Evolutionary conservation across 768 basidiomycete species (phyloP), one percentile per base, ranked within the genome.

Genomic region (Mycena capillaripes): DNA sequence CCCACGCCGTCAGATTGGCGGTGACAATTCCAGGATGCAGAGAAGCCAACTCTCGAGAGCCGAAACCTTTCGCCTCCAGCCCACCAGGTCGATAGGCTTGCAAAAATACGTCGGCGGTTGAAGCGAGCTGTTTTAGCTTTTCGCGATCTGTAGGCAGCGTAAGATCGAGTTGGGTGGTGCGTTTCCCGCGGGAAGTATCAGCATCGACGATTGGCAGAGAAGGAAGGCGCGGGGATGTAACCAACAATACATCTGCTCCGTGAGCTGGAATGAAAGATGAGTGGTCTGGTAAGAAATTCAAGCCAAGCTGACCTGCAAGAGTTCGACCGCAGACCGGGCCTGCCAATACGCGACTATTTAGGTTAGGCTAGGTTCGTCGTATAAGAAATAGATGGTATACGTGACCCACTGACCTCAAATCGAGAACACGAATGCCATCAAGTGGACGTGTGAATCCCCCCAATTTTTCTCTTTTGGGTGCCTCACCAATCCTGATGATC

Each of bases 111-210:
- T 91, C 88, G 0, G 86, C 82, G 29, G 83, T 82, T 48, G 76
- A 71, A 21, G 83, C 79, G 0, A 92, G 84, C 1, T 67, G 52
- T 23, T 65, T 66, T 7, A 90, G 81, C 10, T 62, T 82, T 12
- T 77, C 74, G 11, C 70, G 74, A 62, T 87, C 87, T 1, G 69
- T 27, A 9, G 72, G 27, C 2, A 53, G 50, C 4, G 79, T 83
- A 8, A 92, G 82, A 69, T 92, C 88, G 4, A 92, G 85, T 75
- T 91, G 91, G 0, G 90, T 86, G 0, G 90, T 90, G 46, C 89
- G 86, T 78, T 92, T 92, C 1, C 90, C 90, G 9, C 90, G 83
- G 4, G 91, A 90, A 0, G 90, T 92, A 57, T 91, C 90, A 14
- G 83, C 74, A 75, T 92, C 91, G 0, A 91, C 77, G 0, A 78